Conservation (phyloP, 129 eudicot species). For the Flaveria linearis region DNA sequence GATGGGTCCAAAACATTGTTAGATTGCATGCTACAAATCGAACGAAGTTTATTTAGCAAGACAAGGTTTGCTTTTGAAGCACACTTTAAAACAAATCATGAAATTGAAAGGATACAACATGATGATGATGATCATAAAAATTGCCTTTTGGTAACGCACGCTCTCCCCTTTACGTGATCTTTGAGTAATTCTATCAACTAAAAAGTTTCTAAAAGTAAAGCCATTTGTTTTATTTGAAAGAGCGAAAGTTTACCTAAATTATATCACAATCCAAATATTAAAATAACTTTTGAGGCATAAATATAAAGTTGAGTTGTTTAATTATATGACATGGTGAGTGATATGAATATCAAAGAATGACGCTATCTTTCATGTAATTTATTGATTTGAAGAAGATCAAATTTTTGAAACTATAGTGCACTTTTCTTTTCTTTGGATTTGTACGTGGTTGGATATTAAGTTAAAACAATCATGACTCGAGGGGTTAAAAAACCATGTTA, state of each 20-base stretch:
- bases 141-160: constrained; percentile 44
- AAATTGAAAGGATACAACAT: constrained; percentile 30
- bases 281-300: background rate
- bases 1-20: constrained; percentile 9
- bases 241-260: background rate
- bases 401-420: no score
- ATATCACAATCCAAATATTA: background rate
- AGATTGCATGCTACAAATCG: constrained; percentile 13
- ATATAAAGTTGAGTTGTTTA: background rate
- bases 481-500: no score
- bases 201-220: constrained; percentile 32
- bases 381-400: no score
- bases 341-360: no score
- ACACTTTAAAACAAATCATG: constrained; percentile 26
- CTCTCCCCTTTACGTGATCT: constrained; percentile 34
- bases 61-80: constrained; percentile 37
- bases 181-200: constrained; percentile 26
- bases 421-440: no score
- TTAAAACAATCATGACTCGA: no score
- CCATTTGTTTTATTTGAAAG: constrained; percentile 20
- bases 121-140: constrained; percentile 29
- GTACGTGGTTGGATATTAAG: no score
- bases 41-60: constrained; percentile 27
- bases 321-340: no score
- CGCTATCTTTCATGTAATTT: no score